phyloP scores from a whole-genome alignment of 805 yeast species.

The Pichia cephalocereana region DNA sequence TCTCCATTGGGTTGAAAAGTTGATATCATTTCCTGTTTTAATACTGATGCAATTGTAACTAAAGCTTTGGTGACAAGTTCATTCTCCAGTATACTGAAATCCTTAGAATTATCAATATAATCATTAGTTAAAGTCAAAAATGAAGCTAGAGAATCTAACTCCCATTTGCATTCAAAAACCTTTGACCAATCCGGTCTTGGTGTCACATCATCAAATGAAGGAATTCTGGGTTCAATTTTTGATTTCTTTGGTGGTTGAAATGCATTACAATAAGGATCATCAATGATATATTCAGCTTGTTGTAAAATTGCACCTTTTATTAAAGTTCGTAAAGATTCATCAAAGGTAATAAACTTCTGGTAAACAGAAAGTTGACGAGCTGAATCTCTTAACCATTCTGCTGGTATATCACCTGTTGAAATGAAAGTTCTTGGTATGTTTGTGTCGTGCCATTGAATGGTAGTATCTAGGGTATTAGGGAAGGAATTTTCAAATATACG shows the following conservation, averaged over 20 bases:
- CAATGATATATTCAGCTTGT: conserved; percentile 55
- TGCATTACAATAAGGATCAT: conserved; percentile 81
- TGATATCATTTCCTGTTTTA: conserved; percentile 53
- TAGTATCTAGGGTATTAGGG: conserved; percentile 85
- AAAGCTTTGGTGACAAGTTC: conserved; percentile 52
- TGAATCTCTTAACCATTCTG: conserved; percentile 88
- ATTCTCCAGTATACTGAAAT: conserved; percentile 37
- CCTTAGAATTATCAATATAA: conserved; percentile 49
- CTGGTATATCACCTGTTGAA: conserved; percentile 89
- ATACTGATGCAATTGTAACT: conserved; percentile 38
- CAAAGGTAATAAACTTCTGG: conserved; percentile 48
- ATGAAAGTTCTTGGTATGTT: conserved; percentile 54
- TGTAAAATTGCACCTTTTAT: conserved; percentile 73
- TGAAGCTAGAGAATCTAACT: conserved; percentile 77
- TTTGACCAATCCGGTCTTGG: conserved; percentile 64
- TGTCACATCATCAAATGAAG: conserved; percentile 53
- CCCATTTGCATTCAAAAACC: conserved; percentile 88
- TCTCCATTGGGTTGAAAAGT: conserved; percentile 47
- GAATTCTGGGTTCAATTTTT: conserved; percentile 36
- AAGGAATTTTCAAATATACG: conserved; percentile 71
- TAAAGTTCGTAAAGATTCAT: conserved; percentile 39
- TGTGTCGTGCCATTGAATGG: conserved; percentile 59
- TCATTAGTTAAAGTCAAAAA: conserved; percentile 69
- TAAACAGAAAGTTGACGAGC: conserved; percentile 76
- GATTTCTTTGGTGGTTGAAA: conserved; percentile 72